These are phyloP conservation scores for Penicillium coprophilum DNA, from an alignment of 495 filamentous ascomycete genomes.

Conservation along the genomic window DNA sequence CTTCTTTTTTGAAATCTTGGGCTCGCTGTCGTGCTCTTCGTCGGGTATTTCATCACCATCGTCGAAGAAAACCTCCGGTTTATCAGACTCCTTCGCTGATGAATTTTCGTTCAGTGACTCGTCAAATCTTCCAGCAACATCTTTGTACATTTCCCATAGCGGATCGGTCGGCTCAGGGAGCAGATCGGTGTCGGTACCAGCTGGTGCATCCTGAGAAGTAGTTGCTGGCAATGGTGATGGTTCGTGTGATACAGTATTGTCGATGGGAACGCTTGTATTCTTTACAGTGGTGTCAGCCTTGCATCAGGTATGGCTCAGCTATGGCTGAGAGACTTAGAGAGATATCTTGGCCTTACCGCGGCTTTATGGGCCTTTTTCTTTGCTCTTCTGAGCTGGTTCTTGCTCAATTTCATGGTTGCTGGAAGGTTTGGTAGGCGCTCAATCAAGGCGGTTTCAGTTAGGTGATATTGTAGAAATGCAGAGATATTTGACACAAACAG, in stretches of 20 bases:
- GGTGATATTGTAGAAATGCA: neutral
- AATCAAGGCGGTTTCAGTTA: neutral
- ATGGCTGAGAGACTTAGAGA: neutral
- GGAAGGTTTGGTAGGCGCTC: neutral
- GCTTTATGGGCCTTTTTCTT: constrained; percentile 84
- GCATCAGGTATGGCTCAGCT: too few relatives aligned
- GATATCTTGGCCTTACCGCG: constrained; percentile 22
- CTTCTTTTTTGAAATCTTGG: constrained; percentile 88
- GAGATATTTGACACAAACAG: neutral
- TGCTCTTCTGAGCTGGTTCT: constrained; percentile 81
- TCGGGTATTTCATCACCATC: constrained; percentile 88
- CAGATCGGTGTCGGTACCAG: constrained; percentile 33
- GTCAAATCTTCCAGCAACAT: constrained; percentile 72
- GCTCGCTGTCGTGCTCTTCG: constrained; percentile 67
- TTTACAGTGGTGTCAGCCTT: constrained; percentile 18
- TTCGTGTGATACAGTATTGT: constrained; percentile 4
- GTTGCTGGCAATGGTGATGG: constrained; percentile 7
- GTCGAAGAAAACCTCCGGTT: constrained; percentile 82
- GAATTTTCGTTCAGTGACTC: constrained; percentile 57
- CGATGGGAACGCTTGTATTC: constrained; percentile 4
- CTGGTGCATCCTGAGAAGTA: constrained; percentile 28
- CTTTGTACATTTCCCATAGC: constrained; percentile 78
- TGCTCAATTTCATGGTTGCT: constrained; percentile 61
- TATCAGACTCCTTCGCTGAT: constrained; percentile 66
- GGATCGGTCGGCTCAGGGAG: constrained; percentile 67